Evolutionary conservation across 73 alveolate species (phyloP).

Genomic region (Vitrella brassicaformis): DNA sequence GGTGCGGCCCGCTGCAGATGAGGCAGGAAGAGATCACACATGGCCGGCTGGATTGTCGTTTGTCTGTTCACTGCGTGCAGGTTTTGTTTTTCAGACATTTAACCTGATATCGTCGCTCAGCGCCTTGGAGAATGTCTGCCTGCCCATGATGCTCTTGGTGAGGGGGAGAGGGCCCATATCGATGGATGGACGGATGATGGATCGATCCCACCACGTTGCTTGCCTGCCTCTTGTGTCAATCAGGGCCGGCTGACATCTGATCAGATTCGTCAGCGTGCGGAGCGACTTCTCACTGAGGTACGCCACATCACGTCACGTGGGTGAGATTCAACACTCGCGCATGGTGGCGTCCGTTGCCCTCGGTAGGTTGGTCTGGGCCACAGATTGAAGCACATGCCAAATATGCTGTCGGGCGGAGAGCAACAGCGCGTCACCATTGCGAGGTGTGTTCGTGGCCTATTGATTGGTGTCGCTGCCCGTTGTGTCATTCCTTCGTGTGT

Average conservation of each 20-base stretch:
- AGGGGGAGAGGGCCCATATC: slow-evolving; percentile 6
- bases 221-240: neutral
- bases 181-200: slow-evolving; percentile 37
- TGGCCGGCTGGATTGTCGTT: too few species aligned
- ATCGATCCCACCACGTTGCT: slow-evolving; percentile 29
- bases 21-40: too few species aligned
- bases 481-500: neutral
- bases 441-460: neutral
- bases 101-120: slow-evolving; percentile 79
- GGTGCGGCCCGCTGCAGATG: too few species aligned
- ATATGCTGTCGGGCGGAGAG: slow-evolving; percentile 81
- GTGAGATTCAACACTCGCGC: too few species aligned
- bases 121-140: slow-evolving; percentile 87
- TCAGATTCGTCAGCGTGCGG: too few species aligned
- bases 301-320: too few species aligned
- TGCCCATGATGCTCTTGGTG: slow-evolving; percentile 90
- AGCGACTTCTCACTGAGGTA: slow-evolving; percentile 54
- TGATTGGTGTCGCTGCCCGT: neutral
- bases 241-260: too few species aligned
- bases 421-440: slow-evolving; percentile 93
- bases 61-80: too few species aligned
- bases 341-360: too few species aligned
- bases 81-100: slow-evolving; percentile 88
- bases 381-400: slow-evolving; percentile 70
- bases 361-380: slow-evolving; percentile 55